phyloP scores from a whole-genome alignment of 768 basidiomycete species.

The Tephrocybe sp. region DNA sequence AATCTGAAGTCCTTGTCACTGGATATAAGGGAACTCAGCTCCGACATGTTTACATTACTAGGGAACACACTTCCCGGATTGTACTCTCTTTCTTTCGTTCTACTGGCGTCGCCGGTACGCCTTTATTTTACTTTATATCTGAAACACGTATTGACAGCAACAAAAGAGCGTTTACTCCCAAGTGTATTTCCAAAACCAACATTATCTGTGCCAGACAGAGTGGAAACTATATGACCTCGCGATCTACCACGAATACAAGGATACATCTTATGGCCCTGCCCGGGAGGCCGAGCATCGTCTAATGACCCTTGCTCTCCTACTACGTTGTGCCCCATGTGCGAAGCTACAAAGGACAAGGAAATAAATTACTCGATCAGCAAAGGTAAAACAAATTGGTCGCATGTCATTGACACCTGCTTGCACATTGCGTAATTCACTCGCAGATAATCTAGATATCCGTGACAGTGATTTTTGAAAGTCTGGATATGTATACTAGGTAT shows the following conservation, averaged over 20 bases:
- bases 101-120: conserved; percentile 7
- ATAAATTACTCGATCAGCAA: too few species aligned
- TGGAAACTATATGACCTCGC: conserved; percentile 17
- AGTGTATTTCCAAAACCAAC: neutral
- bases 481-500: too few species aligned
- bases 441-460: too few species aligned
- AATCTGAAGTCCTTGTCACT: conserved; percentile 23
- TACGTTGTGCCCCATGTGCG: conserved; percentile 10
- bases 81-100: conserved; percentile 21
- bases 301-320: conserved; percentile 1
- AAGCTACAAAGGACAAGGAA: conserved; percentile 8
- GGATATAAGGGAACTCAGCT: conserved; percentile 19
- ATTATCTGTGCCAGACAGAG: conserved; percentile 1
- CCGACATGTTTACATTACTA: conserved; percentile 19
- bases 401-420: too few species aligned
- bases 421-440: too few species aligned
- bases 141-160: neutral
- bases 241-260: conserved; percentile 10
- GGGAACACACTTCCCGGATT: conserved; percentile 22
- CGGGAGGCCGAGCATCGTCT: neutral
- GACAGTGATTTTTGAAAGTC: too few species aligned
- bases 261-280: neutral
- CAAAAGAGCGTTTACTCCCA: neutral
- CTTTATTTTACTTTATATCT: neutral
- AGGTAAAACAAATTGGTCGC: too few species aligned